A percentile compares a stretch with the other conserved stretches of the same genome.
phyloP scores from a whole-genome alignment of 2,329 filamentous ascomycete species.

The Geosmithia flava region DNA sequence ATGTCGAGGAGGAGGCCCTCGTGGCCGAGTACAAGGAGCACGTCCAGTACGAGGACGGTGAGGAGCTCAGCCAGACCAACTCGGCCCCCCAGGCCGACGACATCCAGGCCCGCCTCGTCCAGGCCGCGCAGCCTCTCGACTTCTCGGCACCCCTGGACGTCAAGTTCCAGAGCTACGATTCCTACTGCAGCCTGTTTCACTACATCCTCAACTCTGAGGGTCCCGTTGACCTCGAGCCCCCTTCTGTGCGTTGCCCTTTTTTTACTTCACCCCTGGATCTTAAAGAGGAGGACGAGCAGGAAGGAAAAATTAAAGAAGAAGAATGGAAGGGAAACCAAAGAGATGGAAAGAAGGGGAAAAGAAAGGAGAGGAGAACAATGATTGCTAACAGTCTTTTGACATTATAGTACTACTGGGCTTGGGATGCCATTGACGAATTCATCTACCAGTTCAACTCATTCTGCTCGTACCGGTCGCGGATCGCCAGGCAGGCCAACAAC shows the following conservation, averaged over 20 bases:
- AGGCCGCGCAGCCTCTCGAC: constrained; percentile 88
- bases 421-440: constrained; percentile 99
- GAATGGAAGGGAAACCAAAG: too few species aligned
- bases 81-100: constrained; percentile 72
- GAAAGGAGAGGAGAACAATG: neutral
- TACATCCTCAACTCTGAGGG: constrained; percentile 98
- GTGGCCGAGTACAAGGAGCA: constrained; percentile 95
- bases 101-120: constrained; percentile 81
- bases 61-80: constrained; percentile 64
- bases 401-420: constrained; percentile 96
- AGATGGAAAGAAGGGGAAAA: too few species aligned
- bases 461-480: constrained; percentile 88
- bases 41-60: constrained; percentile 82
- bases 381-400: neutral
- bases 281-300: too few species aligned
- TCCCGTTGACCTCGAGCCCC: constrained; percentile 93
- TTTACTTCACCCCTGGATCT: neutral
- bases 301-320: too few species aligned
- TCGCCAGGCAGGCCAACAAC: constrained; percentile 72
- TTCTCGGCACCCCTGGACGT: constrained; percentile 92
- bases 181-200: constrained; percentile 98
- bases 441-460: constrained; percentile 99
- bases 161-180: constrained; percentile 98
- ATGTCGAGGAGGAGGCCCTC: constrained; percentile 90
- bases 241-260: constrained; percentile 57